phyloP scores from a whole-genome alignment of 805 yeast genomes.

The Cyberlindnera lachancei region DNA sequence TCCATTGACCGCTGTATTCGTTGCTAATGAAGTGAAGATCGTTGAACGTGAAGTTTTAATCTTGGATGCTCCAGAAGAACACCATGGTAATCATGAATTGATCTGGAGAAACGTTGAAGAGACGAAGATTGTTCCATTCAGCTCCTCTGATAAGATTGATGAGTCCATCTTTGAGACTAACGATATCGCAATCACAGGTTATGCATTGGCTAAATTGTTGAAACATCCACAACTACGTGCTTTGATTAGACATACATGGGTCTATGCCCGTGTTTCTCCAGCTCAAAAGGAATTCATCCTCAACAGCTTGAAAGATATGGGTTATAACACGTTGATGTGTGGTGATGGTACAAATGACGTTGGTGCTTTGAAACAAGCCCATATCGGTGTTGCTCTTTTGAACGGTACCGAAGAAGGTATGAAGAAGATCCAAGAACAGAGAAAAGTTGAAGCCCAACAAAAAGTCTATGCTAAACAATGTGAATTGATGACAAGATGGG shows the following conservation, averaged over 20 bases:
- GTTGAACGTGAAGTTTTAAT: slow-evolving; percentile 79
- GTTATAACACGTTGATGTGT: slow-evolving; percentile 94
- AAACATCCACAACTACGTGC: slow-evolving; percentile 63
- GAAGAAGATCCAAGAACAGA: slow-evolving; percentile 79
- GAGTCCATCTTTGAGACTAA: slow-evolving; percentile 48
- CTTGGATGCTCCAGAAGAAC: slow-evolving; percentile 76
- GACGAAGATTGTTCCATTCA: slow-evolving; percentile 59
- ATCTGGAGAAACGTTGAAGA: slow-evolving; percentile 86
- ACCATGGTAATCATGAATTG: slow-evolving; percentile 50
- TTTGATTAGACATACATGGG: slow-evolving; percentile 87
- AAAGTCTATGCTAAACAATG: slow-evolving; percentile 80
- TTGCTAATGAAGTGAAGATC: slow-evolving; percentile 87
- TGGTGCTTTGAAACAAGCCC: slow-evolving; percentile 98
- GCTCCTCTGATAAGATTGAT: slow-evolving; percentile 51
- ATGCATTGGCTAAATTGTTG: slow-evolving; percentile 64
- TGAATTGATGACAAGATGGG: slow-evolving; percentile 73
- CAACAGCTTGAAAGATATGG: slow-evolving; percentile 74
- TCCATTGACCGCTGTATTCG: slow-evolving; percentile 97
- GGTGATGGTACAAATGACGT: slow-evolving; percentile 99
- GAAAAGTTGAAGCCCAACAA: slow-evolving; percentile 55
- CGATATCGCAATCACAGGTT: slow-evolving; percentile 91
- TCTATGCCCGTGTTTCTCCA: slow-evolving; percentile 96
- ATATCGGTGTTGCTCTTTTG: slow-evolving; percentile 94
- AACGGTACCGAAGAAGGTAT: slow-evolving; percentile 95
- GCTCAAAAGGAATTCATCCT: slow-evolving; percentile 88